phyloP scores from a whole-genome alignment of 495 filamentous ascomycete genomes.

The Acidiella bohemica region DNA sequence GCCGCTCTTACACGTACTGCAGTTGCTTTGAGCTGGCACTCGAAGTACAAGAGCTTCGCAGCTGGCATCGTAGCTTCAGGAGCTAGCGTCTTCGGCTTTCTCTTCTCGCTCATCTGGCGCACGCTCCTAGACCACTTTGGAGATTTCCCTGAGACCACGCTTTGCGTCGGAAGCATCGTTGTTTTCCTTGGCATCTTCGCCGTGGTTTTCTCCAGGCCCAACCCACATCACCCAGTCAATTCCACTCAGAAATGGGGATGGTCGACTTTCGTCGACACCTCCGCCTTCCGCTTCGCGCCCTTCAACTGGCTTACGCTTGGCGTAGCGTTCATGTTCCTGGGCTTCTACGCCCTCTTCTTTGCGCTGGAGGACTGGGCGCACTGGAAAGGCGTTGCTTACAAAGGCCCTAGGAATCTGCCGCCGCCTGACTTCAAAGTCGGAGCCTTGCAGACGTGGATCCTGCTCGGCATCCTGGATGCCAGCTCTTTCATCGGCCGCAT shows the following conservation, averaged over 20 bases:
- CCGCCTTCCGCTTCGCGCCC: slow-evolving; percentile 25
- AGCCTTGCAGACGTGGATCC: slow-evolving; percentile 31
- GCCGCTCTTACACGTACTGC: not conserved
- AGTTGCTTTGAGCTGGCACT: slow-evolving; percentile 30
- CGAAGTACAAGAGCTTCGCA: slow-evolving; percentile 26
- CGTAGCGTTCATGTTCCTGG: slow-evolving; percentile 31
- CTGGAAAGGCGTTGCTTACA: slow-evolving; percentile 25
- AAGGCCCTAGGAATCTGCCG: slow-evolving; percentile 16
- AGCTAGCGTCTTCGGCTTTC: slow-evolving; percentile 30
- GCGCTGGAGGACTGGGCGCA: slow-evolving; percentile 36
- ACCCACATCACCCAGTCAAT: slow-evolving; percentile 18
- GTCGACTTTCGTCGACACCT: slow-evolving; percentile 24
- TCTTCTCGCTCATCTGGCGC: no score
- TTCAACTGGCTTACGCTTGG: slow-evolving; percentile 27
- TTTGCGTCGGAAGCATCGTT: slow-evolving; percentile 23
- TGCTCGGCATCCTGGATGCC: slow-evolving; percentile 33
- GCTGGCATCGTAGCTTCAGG: slow-evolving; percentile 34
- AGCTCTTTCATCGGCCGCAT: slow-evolving; percentile 29
- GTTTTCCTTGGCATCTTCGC: slow-evolving; percentile 23
- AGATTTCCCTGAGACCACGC: slow-evolving; percentile 28
- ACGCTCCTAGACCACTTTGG: slow-evolving; percentile 23
- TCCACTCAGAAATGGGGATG: slow-evolving; percentile 17
- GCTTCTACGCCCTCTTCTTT: slow-evolving; percentile 35
- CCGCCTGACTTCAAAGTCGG: slow-evolving; percentile 10
- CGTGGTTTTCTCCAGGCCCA: slow-evolving; percentile 26